A percentile compares a stretch with the other conserved stretches of the same genome.
These are phyloP conservation scores for Colletotrichum sojae DNA, from an alignment of 2,329 filamentous ascomycete genomes.

Conservation along the genomic window DNA sequence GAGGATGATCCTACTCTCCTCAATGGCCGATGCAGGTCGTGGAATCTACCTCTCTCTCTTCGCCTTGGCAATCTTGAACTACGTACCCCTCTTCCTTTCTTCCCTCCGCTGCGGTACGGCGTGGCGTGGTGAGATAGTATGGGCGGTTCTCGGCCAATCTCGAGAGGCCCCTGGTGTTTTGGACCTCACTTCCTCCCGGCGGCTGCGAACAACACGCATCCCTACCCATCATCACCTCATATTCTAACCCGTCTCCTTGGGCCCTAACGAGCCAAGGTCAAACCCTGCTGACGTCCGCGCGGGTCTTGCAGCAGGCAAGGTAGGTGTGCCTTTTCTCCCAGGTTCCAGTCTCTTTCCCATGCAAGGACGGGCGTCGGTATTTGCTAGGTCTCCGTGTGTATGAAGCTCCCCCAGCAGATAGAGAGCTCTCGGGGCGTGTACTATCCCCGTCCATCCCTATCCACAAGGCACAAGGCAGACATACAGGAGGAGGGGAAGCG, in stretches of 20 bases:
- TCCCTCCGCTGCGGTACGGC: background rate
- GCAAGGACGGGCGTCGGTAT: constrained; percentile 38
- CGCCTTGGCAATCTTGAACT: background rate
- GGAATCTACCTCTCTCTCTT: background rate
- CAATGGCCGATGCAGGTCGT: background rate
- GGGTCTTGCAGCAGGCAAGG: background rate
- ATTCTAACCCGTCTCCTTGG: constrained; percentile 38
- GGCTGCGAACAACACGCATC: constrained; percentile 28
- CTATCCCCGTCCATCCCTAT: constrained; percentile 8
- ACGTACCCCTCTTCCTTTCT: background rate
- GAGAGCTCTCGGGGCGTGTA: constrained; percentile 28
- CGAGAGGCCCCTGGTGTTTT: constrained; percentile 34
- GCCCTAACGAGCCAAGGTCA: constrained; percentile 35
- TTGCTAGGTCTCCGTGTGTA: constrained; percentile 32
- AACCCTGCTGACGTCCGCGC: constrained; percentile 31
- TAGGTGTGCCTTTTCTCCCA: background rate
- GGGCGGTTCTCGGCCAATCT: constrained; percentile 29
- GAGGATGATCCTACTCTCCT: constrained; percentile 23
- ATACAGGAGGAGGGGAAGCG: background rate
- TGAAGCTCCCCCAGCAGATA: constrained; percentile 4
- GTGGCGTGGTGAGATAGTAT: background rate
- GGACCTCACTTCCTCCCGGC: constrained; percentile 23
- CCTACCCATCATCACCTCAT: constrained; percentile 28
- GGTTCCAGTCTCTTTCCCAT: constrained; percentile 8
- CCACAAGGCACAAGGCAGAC: too few relatives aligned